Base-by-base conservation (phyloP, 2,329 filamentous ascomycete species). In the Alternaria rosae region DNA sequence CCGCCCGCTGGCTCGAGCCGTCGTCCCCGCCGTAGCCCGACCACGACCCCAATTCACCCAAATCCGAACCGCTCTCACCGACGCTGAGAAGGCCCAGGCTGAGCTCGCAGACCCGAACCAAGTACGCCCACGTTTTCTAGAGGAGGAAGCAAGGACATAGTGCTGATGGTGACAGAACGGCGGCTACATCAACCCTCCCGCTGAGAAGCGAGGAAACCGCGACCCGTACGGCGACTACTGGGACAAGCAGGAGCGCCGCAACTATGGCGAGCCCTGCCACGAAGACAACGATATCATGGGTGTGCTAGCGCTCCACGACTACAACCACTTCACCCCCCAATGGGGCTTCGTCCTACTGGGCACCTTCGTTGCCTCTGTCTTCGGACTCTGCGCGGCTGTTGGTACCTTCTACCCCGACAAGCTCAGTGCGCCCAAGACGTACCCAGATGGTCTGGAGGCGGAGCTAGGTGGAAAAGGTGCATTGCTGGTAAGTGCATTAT, bases 181-280 rank as follows among this genome's bases (percentile, higher is more conserved):
- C 76, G 91, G 91, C 80, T 95, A 93, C 80, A 86, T 92, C 76
- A 93, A 94, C 82, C 91, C 92, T 61, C 88, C 89, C 13, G 82
- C 86, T 57, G 84, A 94, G 81, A 97, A 97, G 86, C 91, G 94
- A 72, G 90, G 93, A 80, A 92, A 93, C 83, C 92, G 95, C 79
- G 95, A 98, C 81, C 95, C 96, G 35, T 88, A 98, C 79, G 94
- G 82, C 77, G 90, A 92, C 78, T 99, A 93, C 93, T 98, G 93
- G 92, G 94, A 99, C 82, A 91, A 93, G 81, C 95, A 99, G 83
- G 95, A 98, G 82, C 90, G 94, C 79, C 89, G 95, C 76, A 98
- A 99, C 86, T 98, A 92, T 79, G 94, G 94, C 81, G 96, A 99
- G 82, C 92, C 94, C 12, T 89, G 97, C 54, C 94, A 99, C 81